Percentiles rank a stretch among this genome's conserved stretches.
phyloP scores from a whole-genome alignment of 1,284 basidiomycete genomes.

The Papiliotrema fonsecae region DNA sequence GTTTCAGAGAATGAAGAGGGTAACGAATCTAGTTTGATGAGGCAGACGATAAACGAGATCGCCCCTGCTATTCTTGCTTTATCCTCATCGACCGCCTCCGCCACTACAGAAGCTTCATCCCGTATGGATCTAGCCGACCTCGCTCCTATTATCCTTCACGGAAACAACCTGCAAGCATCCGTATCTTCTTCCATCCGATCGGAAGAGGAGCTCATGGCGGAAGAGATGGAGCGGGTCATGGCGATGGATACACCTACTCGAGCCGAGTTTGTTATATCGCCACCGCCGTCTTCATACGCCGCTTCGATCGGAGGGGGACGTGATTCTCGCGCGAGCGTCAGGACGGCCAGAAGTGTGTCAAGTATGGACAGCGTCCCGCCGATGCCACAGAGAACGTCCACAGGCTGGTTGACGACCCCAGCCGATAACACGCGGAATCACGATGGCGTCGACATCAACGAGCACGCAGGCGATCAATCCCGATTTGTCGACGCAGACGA shows the following conservation, averaged over 20 bases:
- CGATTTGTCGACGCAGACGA: background rate
- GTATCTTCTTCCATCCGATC: background rate
- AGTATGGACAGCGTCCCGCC: conserved; percentile 4
- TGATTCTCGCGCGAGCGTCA: background rate
- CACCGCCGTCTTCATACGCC: conserved; percentile 14
- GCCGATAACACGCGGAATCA: background rate
- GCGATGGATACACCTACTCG: conserved; percentile 37
- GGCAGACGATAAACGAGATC: conserved; percentile 1
- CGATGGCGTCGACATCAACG: background rate
- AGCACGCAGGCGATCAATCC: background rate
- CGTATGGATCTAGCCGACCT: conserved; percentile 3
- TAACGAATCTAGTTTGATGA: conserved; percentile 4
- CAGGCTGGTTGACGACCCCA: background rate
- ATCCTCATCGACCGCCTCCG: background rate
- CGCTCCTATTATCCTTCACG: conserved; percentile 3
- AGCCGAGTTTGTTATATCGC: conserved; percentile 31
- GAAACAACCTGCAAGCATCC: background rate
- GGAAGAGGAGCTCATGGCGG: conserved; percentile 15
- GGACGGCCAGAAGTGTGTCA: background rate
- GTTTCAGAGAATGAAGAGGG: conserved; percentile 7
- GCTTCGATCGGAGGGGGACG: conserved; percentile 1
- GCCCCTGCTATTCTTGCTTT: conserved; percentile 2
- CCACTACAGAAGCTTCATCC: too few relatives aligned
- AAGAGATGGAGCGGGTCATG: conserved; percentile 38
- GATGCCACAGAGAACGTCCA: conserved; percentile 4